A percentile compares a stretch with the other conserved stretches of the same genome.
Conservation (phyloP, 768 basidiomycete species). For the Mycena rebaudengoi region DNA sequence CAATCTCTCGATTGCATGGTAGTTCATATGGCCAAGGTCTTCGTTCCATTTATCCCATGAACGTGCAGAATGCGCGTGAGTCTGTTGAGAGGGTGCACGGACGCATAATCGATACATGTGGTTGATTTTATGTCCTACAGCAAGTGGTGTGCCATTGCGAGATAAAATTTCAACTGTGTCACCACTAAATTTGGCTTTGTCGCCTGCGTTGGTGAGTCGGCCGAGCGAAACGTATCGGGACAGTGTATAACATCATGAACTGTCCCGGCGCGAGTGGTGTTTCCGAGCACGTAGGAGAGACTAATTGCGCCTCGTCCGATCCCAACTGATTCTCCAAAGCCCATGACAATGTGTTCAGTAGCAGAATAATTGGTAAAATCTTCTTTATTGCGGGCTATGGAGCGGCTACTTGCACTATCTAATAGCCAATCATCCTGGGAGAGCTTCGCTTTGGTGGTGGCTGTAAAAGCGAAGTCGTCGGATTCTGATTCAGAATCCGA, state of each 20-base stretch:
- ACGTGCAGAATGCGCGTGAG: background rate
- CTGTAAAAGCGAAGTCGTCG: background rate
- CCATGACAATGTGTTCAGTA: background rate
- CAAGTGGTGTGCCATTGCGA: background rate
- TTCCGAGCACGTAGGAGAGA: background rate
- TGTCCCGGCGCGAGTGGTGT: background rate
- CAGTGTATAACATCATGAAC: background rate
- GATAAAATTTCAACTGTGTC: slow-evolving; percentile 18
- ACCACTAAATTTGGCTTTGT: slow-evolving; percentile 4
- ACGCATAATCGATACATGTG: slow-evolving; percentile 7
- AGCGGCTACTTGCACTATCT: slow-evolving; percentile 7
- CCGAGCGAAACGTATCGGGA: slow-evolving; percentile 33
- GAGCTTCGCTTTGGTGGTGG: background rate
- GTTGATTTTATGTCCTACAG: slow-evolving; percentile 6
- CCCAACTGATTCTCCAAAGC: background rate
- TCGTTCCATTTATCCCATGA: background rate
- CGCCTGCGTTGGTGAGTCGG: slow-evolving; percentile 20
- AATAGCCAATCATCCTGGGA: slow-evolving; percentile 2
- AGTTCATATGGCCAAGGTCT: background rate
- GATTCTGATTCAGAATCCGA: background rate
- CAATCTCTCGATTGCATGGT: background rate
- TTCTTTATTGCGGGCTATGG: slow-evolving; percentile 12
- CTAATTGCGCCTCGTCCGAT: background rate
- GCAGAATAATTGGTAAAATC: background rate
- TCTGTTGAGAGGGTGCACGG: background rate